Conservation (phyloP, 2,329 filamentous ascomycete species). For the Coniella vitis region DNA sequence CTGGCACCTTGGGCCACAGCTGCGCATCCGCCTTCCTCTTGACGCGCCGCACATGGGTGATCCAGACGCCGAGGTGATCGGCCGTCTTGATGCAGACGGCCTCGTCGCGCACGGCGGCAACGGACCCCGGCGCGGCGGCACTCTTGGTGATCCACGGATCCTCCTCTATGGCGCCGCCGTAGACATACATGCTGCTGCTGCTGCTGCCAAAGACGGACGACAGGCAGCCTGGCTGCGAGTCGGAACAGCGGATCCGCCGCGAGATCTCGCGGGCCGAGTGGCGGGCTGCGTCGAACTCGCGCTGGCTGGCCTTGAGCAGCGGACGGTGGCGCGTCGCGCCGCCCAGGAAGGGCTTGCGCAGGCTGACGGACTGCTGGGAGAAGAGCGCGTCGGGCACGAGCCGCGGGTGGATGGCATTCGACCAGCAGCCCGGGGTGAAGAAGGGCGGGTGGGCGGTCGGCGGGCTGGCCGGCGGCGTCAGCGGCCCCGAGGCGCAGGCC, state of each 20-base stretch:
- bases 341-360: conserved; percentile 30
- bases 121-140: conserved; percentile 19
- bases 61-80: conserved; percentile 34
- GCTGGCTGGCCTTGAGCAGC: conserved; percentile 31
- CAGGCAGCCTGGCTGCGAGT: conserved; percentile 35
- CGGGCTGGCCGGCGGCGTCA: conserved; percentile 16
- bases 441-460: neutral
- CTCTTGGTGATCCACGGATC: conserved; percentile 16
- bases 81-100: conserved; percentile 30
- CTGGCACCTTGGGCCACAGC: conserved; percentile 35
- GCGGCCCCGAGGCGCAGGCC: conserved; percentile 17
- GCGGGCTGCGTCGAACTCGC: conserved; percentile 28
- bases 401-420: conserved; percentile 16
- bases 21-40: conserved; percentile 31
- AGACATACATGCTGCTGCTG: conserved; percentile 27
- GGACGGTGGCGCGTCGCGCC: conserved; percentile 30
- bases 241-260: conserved; percentile 32
- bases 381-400: conserved; percentile 24
- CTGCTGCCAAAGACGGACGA: conserved; percentile 29
- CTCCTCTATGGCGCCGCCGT: conserved; percentile 34
- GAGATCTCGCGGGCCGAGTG: conserved; percentile 33
- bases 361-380: conserved; percentile 24
- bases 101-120: conserved; percentile 30
- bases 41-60: conserved; percentile 32
- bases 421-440: neutral